Evolutionary conservation across 2,329 filamentous ascomycete genomes (phyloP), one percentile per base, ranked within the genome.

Genomic region (Aspergillus sp.): DNA sequence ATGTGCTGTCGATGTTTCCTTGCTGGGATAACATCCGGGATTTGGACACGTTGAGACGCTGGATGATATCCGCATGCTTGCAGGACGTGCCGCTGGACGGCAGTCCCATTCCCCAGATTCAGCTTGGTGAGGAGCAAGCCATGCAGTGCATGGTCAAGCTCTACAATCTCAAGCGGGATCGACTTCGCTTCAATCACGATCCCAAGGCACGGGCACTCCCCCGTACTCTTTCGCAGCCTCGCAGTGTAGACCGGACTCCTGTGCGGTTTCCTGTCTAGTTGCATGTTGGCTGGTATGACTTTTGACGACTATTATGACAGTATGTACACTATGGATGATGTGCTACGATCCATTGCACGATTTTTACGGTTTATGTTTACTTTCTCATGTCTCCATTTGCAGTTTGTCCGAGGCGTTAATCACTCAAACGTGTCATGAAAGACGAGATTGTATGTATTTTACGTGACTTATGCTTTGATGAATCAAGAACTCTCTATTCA

Each of bases 21-120:
- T 61, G 58, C 50, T 61, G 58, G 58, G 49, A 57, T 42, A 61
- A 61, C 20, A 55, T 54, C 5, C 54, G 58, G 14, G 58, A 61
- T 19, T 51, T 61, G 29, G 56, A 58, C 14, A 48, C 58, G 5
- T 38, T 61, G 11, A 53, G 51, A 7, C 52, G 57, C 5, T 61
- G 58, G 58, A 61, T 61, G 58, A 53, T 61, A 5, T 58, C 58
- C 10, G 46, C 52, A 2, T 49, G 41, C 23, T 16, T 61, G n/a
- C 46, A 44, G 41, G 52, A 55, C 20, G 31, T 58, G 31, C 48
- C 54, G n/a, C 49, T 61, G 38, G 58, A 61, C 11, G 53, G 50
- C 21, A 43, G 20, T 14, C 13, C 45, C n/a, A 13, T 49, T 29
- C 38, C 36, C 3, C 48, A 52, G 13, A 31, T 60, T 29, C 45